These are phyloP conservation scores for Mycena indigotica DNA, from an alignment of 768 basidiomycete genomes.

Conservation along the genomic window DNA sequence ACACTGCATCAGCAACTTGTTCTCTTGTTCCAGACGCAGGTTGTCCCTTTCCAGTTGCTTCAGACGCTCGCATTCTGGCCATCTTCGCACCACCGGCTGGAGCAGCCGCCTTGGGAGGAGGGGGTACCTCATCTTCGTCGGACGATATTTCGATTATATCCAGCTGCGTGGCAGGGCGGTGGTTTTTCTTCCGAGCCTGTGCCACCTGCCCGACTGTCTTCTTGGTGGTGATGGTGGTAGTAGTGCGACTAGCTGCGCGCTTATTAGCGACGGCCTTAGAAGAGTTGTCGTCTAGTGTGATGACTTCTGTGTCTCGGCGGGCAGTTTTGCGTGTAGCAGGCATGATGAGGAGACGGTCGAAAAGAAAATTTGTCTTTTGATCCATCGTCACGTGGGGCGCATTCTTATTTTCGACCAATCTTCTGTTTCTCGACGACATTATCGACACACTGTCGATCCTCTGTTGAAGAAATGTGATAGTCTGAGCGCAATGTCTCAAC, in stretches of 20 bases:
- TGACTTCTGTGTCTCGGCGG: neutral
- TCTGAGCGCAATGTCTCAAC: too few relatives aligned
- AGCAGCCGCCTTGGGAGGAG: neutral
- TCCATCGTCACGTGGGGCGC: too few relatives aligned
- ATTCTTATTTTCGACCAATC: too few relatives aligned
- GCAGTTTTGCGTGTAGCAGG: neutral
- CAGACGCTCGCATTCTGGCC: conserved; percentile 12
- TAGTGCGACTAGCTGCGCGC: too few relatives aligned
- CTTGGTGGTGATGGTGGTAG: neutral
- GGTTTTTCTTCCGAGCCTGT: conserved; percentile 12
- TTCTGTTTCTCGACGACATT: too few relatives aligned
- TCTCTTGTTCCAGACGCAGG: conserved; percentile 12
- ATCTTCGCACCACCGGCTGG: neutral
- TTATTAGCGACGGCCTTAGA: neutral
- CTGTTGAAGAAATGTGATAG: too few relatives aligned
- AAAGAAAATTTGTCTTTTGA: too few relatives aligned
- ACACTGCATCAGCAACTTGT: conserved; percentile 13
- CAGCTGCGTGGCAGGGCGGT: conserved; percentile 3
- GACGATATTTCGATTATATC: conserved; percentile 21
- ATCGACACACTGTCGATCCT: too few relatives aligned
- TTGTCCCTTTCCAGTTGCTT: conserved; percentile 15
- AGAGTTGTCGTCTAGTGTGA: neutral
- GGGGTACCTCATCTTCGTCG: conserved; percentile 16
- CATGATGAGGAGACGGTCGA: neutral
- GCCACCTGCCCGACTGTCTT: neutral